phyloP scores from a whole-genome alignment of 164 flowering plant genomes.

The Santalum album region DNA sequence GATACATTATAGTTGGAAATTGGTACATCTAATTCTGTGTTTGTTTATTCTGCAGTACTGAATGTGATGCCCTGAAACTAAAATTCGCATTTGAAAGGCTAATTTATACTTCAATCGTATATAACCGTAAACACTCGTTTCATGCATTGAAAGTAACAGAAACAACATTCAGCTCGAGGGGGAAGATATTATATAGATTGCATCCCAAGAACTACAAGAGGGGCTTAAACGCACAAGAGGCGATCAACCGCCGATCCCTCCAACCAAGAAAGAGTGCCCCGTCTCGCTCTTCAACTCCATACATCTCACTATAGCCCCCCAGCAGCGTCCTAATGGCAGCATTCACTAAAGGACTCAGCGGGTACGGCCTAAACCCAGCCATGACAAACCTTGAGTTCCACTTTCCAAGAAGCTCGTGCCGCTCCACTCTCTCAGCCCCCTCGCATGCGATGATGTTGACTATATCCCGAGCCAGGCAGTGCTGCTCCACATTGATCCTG shows the following conservation, averaged over 20 bases:
- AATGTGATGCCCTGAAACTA: too few relatives aligned
- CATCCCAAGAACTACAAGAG: slow-evolving; percentile 32
- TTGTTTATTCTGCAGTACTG: too few relatives aligned
- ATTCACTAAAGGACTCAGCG: slow-evolving; percentile 53
- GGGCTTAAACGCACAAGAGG: slow-evolving; percentile 38
- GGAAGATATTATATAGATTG: neutral
- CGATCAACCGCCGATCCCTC: slow-evolving; percentile 45
- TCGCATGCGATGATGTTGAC: slow-evolving; percentile 81
- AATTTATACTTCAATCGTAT: too few relatives aligned
- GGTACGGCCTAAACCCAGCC: slow-evolving; percentile 72
- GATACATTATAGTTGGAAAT: too few relatives aligned
- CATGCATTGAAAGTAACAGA: too few relatives aligned
- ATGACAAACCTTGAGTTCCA: slow-evolving; percentile 53
- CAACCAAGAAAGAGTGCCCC: slow-evolving; percentile 70
- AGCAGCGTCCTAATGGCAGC: slow-evolving; percentile 46
- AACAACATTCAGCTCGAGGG: too few relatives aligned
- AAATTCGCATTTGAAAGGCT: too few relatives aligned
- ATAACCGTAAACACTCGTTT: too few relatives aligned
- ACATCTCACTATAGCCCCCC: slow-evolving; percentile 37
- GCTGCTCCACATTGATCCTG: slow-evolving; percentile 69
- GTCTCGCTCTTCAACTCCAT: slow-evolving; percentile 57
- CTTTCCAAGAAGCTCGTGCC: slow-evolving; percentile 63
- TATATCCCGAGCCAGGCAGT: slow-evolving; percentile 67
- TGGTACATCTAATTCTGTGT: too few relatives aligned
- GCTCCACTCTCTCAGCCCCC: slow-evolving; percentile 71